Conservation (phyloP, 257 asterid species). For the Catharanthus roseus region DNA sequence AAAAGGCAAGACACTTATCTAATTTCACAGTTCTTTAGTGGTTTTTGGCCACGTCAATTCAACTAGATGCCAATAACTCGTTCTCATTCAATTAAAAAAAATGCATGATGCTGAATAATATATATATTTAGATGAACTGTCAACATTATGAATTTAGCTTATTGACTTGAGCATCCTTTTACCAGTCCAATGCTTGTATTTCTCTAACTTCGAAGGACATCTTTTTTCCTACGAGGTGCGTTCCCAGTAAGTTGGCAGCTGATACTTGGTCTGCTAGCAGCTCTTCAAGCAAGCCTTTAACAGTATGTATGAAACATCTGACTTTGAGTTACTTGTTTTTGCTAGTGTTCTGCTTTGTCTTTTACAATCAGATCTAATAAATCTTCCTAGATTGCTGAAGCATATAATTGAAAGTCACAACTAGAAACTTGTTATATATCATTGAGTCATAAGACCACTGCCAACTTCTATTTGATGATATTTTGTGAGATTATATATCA, state of each 20-base stretch:
- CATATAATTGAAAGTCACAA: no score
- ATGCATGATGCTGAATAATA: background rate
- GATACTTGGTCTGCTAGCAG: conserved; percentile 27
- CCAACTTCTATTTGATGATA: background rate
- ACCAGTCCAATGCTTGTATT: background rate
- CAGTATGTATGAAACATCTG: conserved; percentile 34
- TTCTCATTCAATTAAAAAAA: background rate
- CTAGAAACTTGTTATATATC: background rate
- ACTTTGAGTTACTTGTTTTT: background rate
- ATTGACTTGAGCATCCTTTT: background rate
- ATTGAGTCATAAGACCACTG: background rate
- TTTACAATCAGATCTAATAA: background rate
- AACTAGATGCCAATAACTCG: background rate
- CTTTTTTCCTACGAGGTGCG: conserved; percentile 5
- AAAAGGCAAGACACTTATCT: background rate
- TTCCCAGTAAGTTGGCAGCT: conserved; percentile 35
- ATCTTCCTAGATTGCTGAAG: background rate
- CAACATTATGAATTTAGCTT: background rate
- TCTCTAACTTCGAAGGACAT: background rate
- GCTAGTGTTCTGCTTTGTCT: background rate
- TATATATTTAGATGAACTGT: background rate
- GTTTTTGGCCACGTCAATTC: background rate
- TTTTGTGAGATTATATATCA: background rate
- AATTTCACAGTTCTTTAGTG: background rate
- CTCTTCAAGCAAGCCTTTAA: conserved; percentile 39